Evolutionary conservation across 192 early-diverging fungal species (phyloP), one percentile per base, ranked within the genome.

Genomic region (Backusella westeae): DNA sequence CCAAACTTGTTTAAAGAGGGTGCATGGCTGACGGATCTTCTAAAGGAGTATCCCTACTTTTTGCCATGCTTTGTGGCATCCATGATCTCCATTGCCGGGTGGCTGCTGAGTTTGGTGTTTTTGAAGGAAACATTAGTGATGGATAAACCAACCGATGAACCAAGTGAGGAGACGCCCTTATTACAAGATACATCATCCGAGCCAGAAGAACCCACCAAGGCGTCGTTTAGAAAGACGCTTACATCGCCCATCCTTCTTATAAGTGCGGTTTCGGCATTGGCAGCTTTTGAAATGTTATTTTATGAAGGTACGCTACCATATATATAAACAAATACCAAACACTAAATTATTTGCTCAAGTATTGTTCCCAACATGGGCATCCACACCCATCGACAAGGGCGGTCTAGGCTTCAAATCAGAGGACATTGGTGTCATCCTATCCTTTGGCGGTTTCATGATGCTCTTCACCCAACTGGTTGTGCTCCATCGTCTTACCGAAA

Each of bases 1-100:
- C 91, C 92, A 0, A 23, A 67, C 12, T 29, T 89, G 0, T 89
- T 89, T 69, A 86, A 80, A 4, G 29, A 84, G 26, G 34, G 69
- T 3, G 77, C 77, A 3, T 46, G 36, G 29, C 8, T 79, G 23
- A 82, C 76, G 32, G 34, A 53, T n/a, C 84, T 94, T 36, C 83
- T 95, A 49, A 59, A 56, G 1, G 38, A 44, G 1, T 90, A 89
- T 63, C 94, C 92, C 0, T 96, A 94, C 67, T 82, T 93, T 71
- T 84, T 96, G 17, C 94, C 94, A 3, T 94, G 93, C 74, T 73
- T 91, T 19, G 73, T 90, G 19, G 86, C 86, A n/a, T 85, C 87
- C 5, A 34, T 69, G 9, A 75, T 93, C 8, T 89, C 89, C 39
- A 34, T 86, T 1, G 59, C 88, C 63, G 90, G 91, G 1, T 80